Base-by-base conservation (phyloP, 345 rosid genomes). In the Euphorbia lathyris region DNA sequence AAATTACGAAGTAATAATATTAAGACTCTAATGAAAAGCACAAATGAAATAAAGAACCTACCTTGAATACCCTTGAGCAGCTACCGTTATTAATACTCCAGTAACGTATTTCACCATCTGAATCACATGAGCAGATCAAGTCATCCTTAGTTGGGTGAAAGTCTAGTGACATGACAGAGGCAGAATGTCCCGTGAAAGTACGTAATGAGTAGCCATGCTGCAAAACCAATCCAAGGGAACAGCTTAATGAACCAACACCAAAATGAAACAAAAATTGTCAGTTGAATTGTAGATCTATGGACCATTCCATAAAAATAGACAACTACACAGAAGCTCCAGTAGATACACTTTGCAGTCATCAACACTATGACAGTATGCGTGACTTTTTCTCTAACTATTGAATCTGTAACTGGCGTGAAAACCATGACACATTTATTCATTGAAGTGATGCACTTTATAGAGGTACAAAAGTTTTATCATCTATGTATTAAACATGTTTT, bases 101-200 rank as follows among this genome's bases (percentile, higher is more conserved):
- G 66, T 90, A 95, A 63, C 99, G 79, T 81, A 92, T 95, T 77
- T 90, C 98, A 55, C 97, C 96, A 75, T 89, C 86, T 56, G 81
- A 82, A 74, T 92, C 98, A 76, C 99, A 92, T 51, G 99, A 95
- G 79, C 99, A 90, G 78, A 95, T 85, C 72, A 92, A 96, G 65
- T 95, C 99, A 38, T 90, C 92, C 63, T 87, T 87, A 74, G 72
- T 83, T 48, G 99, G 98, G 75, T 95, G 99, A 83, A 95, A 95
- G 69, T 95, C 99, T 34, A 95, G 84, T 32, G 99, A 92, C 76
- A 77, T 79, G 45, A 95, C 98, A 72, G 83, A 40, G 58, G 84
- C 79, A 42, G 87, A 75, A 85, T 92, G 99, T 50, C 99, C 99
- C 73, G 77, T 68, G 83, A 95, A 87, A 25, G 76, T 92, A 30